These are phyloP conservation scores for Saccharomycopsis fibuligera DNA, from an alignment of 805 yeast genomes.

Conservation along the genomic window DNA sequence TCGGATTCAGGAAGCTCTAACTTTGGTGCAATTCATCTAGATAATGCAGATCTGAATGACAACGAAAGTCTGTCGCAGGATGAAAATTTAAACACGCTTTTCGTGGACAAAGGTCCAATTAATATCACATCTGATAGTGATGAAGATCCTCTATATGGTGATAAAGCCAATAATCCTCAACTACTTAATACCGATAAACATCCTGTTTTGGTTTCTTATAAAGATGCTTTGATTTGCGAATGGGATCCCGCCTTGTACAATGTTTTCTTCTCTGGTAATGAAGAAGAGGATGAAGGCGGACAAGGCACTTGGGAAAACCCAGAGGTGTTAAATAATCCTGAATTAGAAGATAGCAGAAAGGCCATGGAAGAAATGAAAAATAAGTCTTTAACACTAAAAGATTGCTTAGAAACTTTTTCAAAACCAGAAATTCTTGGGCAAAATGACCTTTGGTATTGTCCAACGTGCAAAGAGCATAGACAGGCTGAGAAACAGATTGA, in stretches of 20 bases:
- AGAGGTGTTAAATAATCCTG: conserved; percentile 44
- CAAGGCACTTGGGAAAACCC: conserved; percentile 52
- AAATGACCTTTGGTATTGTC: conserved; percentile 92
- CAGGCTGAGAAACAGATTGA: conserved; percentile 89
- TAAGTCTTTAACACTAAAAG: conserved; percentile 51
- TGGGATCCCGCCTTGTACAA: conserved; percentile 50
- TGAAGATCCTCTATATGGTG: too few species aligned
- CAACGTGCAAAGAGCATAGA: conserved; percentile 78
- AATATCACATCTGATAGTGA: too few species aligned
- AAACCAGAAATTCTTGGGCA: conserved; percentile 80
- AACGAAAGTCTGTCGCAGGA: neutral
- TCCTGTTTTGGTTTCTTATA: conserved; percentile 26
- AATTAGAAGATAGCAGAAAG: conserved; percentile 42
- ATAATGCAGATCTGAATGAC: neutral
- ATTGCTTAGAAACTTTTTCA: conserved; percentile 70
- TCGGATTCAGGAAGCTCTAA: neutral
- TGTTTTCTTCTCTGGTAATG: conserved; percentile 45
- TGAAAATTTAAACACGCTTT: neutral
- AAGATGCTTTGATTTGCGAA: conserved; percentile 52
- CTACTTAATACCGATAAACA: conserved; percentile 8
- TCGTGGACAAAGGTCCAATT: neutral
- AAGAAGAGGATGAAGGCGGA: conserved; percentile 38
- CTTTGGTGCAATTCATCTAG: conserved; percentile 6
- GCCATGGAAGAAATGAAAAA: conserved; percentile 26
- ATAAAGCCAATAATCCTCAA: neutral